phyloP scores from a whole-genome alignment of 2,329 filamentous ascomycete species.

The Trichoderma sp. region DNA sequence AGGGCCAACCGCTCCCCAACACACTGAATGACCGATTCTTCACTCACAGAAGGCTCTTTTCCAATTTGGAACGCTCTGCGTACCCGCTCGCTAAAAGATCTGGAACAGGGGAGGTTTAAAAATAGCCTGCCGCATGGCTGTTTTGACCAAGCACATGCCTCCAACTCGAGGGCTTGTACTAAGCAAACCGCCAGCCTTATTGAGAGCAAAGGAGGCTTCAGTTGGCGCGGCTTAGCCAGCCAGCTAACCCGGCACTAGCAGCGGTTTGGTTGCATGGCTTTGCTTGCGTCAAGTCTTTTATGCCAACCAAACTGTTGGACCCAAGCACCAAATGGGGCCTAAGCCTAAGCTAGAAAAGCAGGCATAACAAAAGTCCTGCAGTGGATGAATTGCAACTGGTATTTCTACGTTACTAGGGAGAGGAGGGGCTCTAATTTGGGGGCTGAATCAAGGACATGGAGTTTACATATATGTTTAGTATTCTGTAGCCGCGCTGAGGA shows the following conservation, averaged over 20 bases:
- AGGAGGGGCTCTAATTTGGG: background rate
- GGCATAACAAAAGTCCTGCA: constrained; percentile 6
- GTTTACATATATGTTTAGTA: background rate
- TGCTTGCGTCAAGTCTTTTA: background rate
- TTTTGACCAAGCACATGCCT: constrained; percentile 1
- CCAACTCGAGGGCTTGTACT: background rate
- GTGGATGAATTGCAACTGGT: background rate
- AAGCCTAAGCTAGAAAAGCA: constrained; percentile 3
- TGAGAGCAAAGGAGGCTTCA: background rate
- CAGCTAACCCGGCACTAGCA: background rate
- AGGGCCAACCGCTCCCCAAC: background rate
- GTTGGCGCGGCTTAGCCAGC: constrained; percentile 5
- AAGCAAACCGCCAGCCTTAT: constrained; percentile 5
- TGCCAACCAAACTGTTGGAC: background rate
- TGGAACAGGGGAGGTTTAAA: constrained; percentile 1
- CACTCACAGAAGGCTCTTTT: background rate
- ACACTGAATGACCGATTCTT: background rate
- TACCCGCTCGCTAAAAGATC: background rate
- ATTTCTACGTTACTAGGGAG: background rate
- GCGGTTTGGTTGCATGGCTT: background rate
- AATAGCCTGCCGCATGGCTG: constrained; percentile 1
- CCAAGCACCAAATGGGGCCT: constrained; percentile 10
- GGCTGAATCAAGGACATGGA: background rate
- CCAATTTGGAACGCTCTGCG: background rate
- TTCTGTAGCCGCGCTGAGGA: background rate